A percentile compares a stretch with the other conserved stretches of the same genome.
phyloP scores from a whole-genome alignment of 306 rosid genomes.

The Cucumis cinereus region DNA sequence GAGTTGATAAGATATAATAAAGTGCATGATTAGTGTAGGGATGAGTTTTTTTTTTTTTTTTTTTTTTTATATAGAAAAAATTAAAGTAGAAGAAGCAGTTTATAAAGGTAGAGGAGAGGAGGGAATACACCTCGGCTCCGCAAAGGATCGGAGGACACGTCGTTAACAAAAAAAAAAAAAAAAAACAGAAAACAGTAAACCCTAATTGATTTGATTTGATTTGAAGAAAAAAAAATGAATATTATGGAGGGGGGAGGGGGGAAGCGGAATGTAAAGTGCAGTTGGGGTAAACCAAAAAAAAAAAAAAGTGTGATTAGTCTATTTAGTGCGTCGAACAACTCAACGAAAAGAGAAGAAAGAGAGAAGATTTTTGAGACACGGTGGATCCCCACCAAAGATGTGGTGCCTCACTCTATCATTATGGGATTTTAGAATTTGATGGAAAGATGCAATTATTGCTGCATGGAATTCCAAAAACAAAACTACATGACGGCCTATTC shows the following conservation, averaged over 20 bases:
- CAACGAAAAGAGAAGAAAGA: background rate
- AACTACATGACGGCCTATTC: background rate
- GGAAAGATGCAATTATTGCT: conserved; percentile 42
- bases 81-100: no score
- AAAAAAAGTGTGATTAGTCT: background rate
- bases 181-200: background rate
- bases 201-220: background rate
- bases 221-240: background rate
- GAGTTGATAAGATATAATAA: no score
- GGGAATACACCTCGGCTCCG: no score
- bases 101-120: no score
- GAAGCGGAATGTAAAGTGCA: background rate
- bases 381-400: conserved; percentile 58
- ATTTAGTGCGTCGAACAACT: background rate
- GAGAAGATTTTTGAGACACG: conserved; percentile 15
- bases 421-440: conserved; percentile 48
- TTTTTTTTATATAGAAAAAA: no score
- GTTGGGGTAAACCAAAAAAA: background rate
- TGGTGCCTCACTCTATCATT: conserved; percentile 55
- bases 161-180: no score
- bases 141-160: no score
- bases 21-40: no score
- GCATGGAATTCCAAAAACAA: conserved; percentile 58
- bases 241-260: background rate
- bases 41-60: no score